These are phyloP conservation scores for Geotrichum carabidarum DNA, from an alignment of 1,139 yeast genomes.

Conservation along the genomic window DNA sequence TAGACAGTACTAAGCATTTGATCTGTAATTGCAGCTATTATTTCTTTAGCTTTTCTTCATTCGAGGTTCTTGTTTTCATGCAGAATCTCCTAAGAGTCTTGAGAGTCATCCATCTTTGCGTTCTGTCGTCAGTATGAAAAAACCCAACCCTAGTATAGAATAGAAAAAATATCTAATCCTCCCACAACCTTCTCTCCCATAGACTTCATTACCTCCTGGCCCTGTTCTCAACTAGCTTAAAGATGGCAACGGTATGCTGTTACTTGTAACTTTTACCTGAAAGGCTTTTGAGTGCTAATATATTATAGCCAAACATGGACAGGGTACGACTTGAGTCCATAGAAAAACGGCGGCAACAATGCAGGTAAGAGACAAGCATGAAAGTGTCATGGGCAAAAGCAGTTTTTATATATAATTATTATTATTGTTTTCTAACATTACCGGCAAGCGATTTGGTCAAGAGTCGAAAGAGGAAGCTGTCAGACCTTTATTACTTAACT, in stretches of 20 bases:
- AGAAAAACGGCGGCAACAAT: constrained; percentile 42
- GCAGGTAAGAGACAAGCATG: constrained; percentile 30
- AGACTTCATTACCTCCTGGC: background rate
- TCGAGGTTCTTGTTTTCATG: too few relatives aligned
- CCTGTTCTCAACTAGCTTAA: background rate
- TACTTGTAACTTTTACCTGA: background rate
- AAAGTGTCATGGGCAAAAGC: background rate
- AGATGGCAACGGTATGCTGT: constrained; percentile 6
- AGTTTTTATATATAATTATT: background rate
- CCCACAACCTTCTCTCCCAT: background rate
- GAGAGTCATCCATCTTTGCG: too few relatives aligned
- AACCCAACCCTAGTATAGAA: background rate
- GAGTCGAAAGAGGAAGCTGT: constrained; percentile 48
- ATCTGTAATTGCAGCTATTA: too few relatives aligned
- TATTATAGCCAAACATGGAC: constrained; percentile 34
- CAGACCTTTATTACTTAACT: constrained; percentile 53
- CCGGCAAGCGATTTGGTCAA: constrained; percentile 36
- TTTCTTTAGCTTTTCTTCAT: too few relatives aligned
- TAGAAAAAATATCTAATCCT: background rate
- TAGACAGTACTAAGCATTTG: background rate
- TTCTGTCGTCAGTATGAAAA: too few relatives aligned
- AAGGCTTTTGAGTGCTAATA: background rate
- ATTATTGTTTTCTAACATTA: background rate
- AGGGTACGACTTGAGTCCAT: constrained; percentile 44
- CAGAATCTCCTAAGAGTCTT: too few relatives aligned